phyloP scores from a whole-genome alignment of 2,329 filamentous ascomycete species.

The Diaporthe australafricana region DNA sequence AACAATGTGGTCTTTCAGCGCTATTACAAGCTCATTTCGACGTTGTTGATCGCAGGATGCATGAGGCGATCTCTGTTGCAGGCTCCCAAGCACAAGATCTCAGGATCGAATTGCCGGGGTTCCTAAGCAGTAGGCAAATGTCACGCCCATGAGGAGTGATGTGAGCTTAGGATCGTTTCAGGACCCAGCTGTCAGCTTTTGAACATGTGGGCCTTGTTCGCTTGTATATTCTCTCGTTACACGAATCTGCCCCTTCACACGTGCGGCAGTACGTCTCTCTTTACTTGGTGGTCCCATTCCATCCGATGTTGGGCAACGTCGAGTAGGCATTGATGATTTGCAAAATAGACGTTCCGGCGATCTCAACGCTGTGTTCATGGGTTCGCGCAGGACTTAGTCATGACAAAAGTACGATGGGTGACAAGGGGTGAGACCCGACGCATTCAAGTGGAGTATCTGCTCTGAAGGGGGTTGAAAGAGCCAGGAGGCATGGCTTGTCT shows the following conservation, averaged over 20 bases:
- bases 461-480: background rate
- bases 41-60: background rate
- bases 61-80: background rate
- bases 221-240: background rate
- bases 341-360: slow-evolving; percentile 25
- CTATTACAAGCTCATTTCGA: background rate
- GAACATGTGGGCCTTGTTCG: background rate
- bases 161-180: background rate
- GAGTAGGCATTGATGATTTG: slow-evolving; percentile 18
- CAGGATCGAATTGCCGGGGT: background rate
- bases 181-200: background rate
- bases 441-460: background rate
- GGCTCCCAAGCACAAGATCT: background rate
- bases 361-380: slow-evolving; percentile 9
- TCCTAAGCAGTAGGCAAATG: background rate
- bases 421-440: background rate
- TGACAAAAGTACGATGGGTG: background rate
- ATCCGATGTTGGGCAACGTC: slow-evolving; percentile 18
- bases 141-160: background rate
- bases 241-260: no score
- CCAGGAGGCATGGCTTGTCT: slow-evolving; percentile 4
- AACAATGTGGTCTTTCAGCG: background rate
- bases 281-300: background rate
- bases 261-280: background rate
- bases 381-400: slow-evolving; percentile 8